A percentile compares a stretch with the other conserved stretches of the same genome.
These are phyloP conservation scores for Colletotrichum paranaense DNA, from an alignment of 2,329 filamentous ascomycete genomes.

Conservation along the genomic window DNA sequence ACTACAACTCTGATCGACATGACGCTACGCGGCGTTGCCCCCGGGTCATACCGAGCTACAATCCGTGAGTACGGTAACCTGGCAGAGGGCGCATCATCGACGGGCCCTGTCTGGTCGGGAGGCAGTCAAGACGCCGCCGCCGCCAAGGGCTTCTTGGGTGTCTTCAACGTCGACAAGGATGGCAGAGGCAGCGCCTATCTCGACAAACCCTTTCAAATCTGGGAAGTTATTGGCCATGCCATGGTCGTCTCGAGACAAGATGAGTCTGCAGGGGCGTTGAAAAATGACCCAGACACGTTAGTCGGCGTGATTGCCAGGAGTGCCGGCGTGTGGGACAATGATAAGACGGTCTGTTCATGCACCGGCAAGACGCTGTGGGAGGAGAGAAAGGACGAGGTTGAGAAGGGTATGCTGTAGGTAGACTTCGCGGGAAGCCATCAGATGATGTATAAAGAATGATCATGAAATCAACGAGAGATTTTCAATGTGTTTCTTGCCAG, in stretches of 20 bases:
- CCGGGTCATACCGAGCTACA: constrained; percentile 85
- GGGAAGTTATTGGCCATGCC: constrained; percentile 95
- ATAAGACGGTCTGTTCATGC: constrained; percentile 98
- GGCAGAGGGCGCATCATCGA: constrained; percentile 82
- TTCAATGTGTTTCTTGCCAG: constrained; percentile 16
- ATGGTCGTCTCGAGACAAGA: constrained; percentile 82
- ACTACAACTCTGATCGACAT: constrained; percentile 87
- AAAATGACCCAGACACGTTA: constrained; percentile 85
- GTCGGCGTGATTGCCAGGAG: constrained; percentile 95
- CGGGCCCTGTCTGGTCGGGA: constrained; percentile 82
- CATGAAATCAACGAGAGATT: constrained; percentile 12
- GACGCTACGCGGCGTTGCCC: constrained; percentile 82
- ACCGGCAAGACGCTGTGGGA: constrained; percentile 99
- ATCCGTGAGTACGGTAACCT: constrained; percentile 91
- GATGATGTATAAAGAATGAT: constrained; percentile 17
- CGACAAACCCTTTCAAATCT: constrained; percentile 85
- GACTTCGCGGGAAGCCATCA: constrained; percentile 6
- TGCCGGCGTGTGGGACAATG: constrained; percentile 98
- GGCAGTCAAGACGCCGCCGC: constrained; percentile 53
- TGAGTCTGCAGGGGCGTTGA: constrained; percentile 63
- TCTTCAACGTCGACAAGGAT: constrained; percentile 78
- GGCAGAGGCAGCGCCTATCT: constrained; percentile 85
- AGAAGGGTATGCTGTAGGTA: constrained; percentile 81
- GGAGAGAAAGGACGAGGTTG: constrained; percentile 89
- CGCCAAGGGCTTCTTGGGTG: constrained; percentile 72